Base-by-base conservation (phyloP, 1,139 yeast species). In the Diutina catenulata region DNA sequence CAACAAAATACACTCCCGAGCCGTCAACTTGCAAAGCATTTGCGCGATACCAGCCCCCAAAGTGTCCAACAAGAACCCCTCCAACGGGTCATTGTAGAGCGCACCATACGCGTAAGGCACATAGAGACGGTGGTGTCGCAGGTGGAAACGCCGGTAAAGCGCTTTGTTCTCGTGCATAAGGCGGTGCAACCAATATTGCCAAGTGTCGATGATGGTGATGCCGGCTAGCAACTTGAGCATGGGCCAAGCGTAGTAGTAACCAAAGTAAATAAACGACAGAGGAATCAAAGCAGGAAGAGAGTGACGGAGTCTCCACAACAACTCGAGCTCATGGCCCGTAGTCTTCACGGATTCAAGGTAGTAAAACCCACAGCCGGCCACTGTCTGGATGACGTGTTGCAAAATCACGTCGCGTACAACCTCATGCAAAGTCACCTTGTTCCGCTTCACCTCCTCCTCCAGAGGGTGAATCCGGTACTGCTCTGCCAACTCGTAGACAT, bases 71-170 rank as follows among this genome's bases (percentile, higher is more conserved):
- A 88, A 57, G 49, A 91, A 84, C 4, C 98, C 98, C 62, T 91
- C 98, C 11, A 84, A 70, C 15, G 95, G 91, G 49, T 88, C 88
- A 59, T 91, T 91, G 64, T 86, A 91, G 36, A 91, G 68, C 3
- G 98, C 98, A 37, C 98, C 98, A 57, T 73, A 88, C 1, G 98
- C 96, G 58, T 86, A 91, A 9, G 98, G 98, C 23, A 91, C 96
- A 52, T 91, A 88, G 38, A 91, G 68, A 39, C 93, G 67, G 59
- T 91, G 98, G 59, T 91, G 98, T 48, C 94, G 80, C 3, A 97
- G 84, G 58, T 91, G 98, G 65, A 86, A 82, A 42, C 76, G 66
- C 44, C 72, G 71, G 68, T 91, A 91, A 39, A 88, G 62, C 42
- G 68, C 62, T 53, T 77, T 78, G 68, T 83, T 84, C 53, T 70